These are phyloP conservation scores for Ceratocystis variospora DNA, from an alignment of 2,329 filamentous ascomycete species.

Conservation along the genomic window DNA sequence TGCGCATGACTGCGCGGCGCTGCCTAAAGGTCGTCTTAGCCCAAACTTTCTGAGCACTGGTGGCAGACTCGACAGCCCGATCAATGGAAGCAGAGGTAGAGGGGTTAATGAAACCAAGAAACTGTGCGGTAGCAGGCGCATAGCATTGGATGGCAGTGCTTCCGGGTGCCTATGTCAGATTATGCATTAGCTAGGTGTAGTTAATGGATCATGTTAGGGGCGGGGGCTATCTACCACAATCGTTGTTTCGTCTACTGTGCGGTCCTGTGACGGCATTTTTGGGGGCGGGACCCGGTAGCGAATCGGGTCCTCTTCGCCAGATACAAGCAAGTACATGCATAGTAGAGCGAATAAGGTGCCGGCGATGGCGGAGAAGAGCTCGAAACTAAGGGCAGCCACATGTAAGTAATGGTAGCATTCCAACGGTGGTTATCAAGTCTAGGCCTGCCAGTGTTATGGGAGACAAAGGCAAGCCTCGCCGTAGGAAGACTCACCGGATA, in stretches of 20 bases:
- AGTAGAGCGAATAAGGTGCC: conserved; percentile 25
- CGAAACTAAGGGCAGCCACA: conserved; percentile 21
- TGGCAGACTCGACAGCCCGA: conserved; percentile 57
- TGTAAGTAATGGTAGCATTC: background rate
- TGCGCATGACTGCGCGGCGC: conserved; percentile 64
- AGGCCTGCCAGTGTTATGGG: no score
- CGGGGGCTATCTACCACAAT: conserved; percentile 37
- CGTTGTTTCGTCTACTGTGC: conserved; percentile 43
- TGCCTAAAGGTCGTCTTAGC: conserved; percentile 61
- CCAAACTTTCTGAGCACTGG: conserved; percentile 65
- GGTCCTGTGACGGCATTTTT: conserved; percentile 43
- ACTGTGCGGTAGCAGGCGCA: conserved; percentile 74
- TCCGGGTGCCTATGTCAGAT: conserved; percentile 36
- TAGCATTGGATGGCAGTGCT: conserved; percentile 67
- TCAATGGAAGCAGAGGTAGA: conserved; percentile 67
- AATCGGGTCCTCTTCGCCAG: conserved; percentile 32
- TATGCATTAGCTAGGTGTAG: background rate
- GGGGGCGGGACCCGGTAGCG: conserved; percentile 49
- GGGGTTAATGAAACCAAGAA: conserved; percentile 67
- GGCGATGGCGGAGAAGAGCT: conserved; percentile 24
- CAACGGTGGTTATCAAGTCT: no score
- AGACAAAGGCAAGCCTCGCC: no score
- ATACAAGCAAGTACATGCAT: conserved; percentile 24
- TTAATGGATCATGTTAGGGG: background rate
- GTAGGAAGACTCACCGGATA: conserved; percentile 9